A percentile compares a stretch with the other conserved stretches of the same genome.
Conservation (phyloP, 140 eudicot genomes). For the Stevia rebaudiana region DNA sequence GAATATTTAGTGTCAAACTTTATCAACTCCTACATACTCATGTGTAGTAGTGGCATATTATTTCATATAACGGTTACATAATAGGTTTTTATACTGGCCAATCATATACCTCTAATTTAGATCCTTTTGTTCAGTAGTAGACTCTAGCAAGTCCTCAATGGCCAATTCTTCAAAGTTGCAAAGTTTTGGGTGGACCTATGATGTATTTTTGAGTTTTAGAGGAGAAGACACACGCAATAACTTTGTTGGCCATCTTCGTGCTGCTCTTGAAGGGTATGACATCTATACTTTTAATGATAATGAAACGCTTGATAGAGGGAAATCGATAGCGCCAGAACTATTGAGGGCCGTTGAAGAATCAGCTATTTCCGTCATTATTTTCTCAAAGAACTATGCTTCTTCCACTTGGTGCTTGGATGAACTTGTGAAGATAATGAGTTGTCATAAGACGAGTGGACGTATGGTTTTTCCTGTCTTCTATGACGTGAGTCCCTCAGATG, state of each 20-base stretch:
- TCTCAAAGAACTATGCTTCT: conserved; percentile 8
- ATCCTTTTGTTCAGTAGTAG: neutral
- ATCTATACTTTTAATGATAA: conserved; percentile 9
- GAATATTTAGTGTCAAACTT: neutral
- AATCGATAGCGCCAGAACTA: conserved; percentile 15
- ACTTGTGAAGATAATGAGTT: conserved; percentile 18
- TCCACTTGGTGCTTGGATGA: conserved; percentile 5
- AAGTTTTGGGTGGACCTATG: conserved; percentile 12
- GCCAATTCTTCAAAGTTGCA: conserved; percentile 4
- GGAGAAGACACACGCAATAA: conserved; percentile 24
- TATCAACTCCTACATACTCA: neutral
- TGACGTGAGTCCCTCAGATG: conserved; percentile 15
- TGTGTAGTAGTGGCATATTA: neutral
- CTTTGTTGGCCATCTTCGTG: conserved; percentile 19
- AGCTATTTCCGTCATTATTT: neutral
- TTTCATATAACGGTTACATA: neutral
- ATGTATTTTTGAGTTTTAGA: conserved; percentile 23
- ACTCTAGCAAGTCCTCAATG: conserved; percentile 3
- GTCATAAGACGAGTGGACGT: neutral
- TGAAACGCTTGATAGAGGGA: conserved; percentile 13
- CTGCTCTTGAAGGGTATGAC: conserved; percentile 13
- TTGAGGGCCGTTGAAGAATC: conserved; percentile 22
- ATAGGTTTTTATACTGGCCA: neutral
- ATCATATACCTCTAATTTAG: neutral
- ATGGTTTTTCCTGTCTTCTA: conserved; percentile 14